A percentile compares a stretch with the other conserved stretches of the same genome.
Conservation (phyloP, 306 rosid species). For the Cucumis melo region DNA sequence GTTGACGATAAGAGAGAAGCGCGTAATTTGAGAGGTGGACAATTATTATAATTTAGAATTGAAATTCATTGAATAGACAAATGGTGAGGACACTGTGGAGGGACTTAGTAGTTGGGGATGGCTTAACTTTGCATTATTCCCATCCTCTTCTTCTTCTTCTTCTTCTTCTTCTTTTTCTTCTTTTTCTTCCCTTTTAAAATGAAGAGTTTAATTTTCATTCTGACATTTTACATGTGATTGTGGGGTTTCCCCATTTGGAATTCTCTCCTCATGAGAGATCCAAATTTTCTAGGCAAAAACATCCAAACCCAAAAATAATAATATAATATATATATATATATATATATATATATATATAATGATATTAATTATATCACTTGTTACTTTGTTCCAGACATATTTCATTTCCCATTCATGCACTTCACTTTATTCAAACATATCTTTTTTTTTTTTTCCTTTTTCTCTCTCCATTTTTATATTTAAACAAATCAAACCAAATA, state of each 20-base stretch:
- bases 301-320: not conserved
- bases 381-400: not conserved
- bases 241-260: constrained; percentile 34
- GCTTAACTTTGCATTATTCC: not conserved
- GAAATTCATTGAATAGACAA: not conserved
- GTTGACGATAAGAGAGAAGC: not conserved
- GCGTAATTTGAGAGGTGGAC: not conserved
- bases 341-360: no score
- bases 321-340: no score
- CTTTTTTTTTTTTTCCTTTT: not conserved
- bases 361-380: not conserved
- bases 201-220: constrained; percentile 10
- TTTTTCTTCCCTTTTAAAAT: not conserved
- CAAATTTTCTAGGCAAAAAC: constrained; percentile 10
- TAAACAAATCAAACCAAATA: not conserved
- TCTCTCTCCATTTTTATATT: not conserved
- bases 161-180: no score
- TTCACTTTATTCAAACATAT: not conserved
- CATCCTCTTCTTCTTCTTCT: not conserved
- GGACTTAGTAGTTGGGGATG: not conserved
- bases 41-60: not conserved
- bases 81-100: not conserved
- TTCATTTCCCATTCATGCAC: not conserved
- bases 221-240: constrained; percentile 71
- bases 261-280: constrained; percentile 8